A percentile compares a stretch with the other conserved stretches of the same genome.
Evolutionary conservation across 192 early-diverging fungal species (phyloP).

Genomic region (Geosiphon pyriformis): DNA sequence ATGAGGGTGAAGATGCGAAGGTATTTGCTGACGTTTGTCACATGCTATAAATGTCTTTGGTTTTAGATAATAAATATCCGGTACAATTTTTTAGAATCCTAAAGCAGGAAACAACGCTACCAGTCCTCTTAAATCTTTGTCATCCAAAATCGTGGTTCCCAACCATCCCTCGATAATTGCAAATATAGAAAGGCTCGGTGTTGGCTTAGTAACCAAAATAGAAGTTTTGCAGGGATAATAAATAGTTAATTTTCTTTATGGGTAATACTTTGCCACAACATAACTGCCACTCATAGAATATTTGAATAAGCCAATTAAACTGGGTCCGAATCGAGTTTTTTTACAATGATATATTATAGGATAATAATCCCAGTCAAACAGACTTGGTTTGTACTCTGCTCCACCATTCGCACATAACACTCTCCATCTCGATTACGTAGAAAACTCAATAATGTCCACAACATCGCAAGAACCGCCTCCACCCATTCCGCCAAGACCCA

Average conservation of each 20-base stretch:
- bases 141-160: conserved; percentile 45
- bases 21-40: neutral
- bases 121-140: neutral
- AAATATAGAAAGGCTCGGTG: conserved; percentile 64
- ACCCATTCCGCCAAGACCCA: conserved; percentile 14
- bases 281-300: no score
- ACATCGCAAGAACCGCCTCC: conserved; percentile 11
- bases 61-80: neutral
- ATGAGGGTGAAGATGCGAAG: neutral
- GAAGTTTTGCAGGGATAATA: conserved; percentile 7
- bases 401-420: no score
- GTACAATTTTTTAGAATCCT: neutral
- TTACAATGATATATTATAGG: no score
- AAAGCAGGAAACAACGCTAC: neutral
- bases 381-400: no score
- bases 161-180: conserved; percentile 59
- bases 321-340: no score
- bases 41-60: neutral
- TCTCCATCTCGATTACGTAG: no score
- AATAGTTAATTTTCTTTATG: no score
- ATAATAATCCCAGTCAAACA: no score
- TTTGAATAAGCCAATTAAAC: no score
- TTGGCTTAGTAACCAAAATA: conserved; percentile 39
- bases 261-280: no score
- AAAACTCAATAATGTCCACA: conserved; percentile 23